Percentiles rank a stretch among this genome's conserved stretches.
Conservation (phyloP, 768 basidiomycete species). For the Myochromella boudieri region DNA sequence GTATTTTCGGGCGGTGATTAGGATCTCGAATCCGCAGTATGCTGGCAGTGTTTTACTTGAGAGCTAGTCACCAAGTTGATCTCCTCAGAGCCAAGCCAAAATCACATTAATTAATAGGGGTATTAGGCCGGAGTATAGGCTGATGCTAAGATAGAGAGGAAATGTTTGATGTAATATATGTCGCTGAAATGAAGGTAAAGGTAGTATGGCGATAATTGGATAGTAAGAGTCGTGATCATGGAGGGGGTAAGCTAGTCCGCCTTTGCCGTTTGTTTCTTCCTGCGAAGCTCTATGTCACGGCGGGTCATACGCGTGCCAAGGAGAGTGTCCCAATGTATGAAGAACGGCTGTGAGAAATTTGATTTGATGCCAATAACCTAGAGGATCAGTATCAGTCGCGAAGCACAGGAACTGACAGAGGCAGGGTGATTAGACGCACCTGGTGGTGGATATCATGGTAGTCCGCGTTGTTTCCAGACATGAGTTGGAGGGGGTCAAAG, state of each 20-base stretch:
- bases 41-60: too few species aligned
- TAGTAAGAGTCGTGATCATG: too few species aligned
- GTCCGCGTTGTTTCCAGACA: constrained; percentile 89
- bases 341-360: constrained; percentile 96
- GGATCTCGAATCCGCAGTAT: too few species aligned
- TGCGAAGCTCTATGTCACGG: constrained; percentile 57
- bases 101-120: constrained; percentile 2
- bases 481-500: constrained; percentile 87
- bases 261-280: constrained; percentile 32
- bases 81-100: too few species aligned
- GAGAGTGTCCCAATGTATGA: constrained; percentile 88
- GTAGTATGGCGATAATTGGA: too few species aligned
- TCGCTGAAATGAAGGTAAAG: too few species aligned
- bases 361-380: constrained; percentile 86
- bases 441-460: constrained; percentile 99
- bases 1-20: too few species aligned
- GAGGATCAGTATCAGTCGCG: constrained; percentile 4
- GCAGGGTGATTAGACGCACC: constrained; percentile 37
- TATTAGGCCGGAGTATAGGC: constrained; percentile 10
- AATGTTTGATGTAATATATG: too few species aligned
- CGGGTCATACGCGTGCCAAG: constrained; percentile 85
- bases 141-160: too few species aligned
- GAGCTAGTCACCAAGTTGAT: too few species aligned
- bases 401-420: background rate
- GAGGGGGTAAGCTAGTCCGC: constrained; percentile 17